Evolutionary conservation across 2,329 filamentous ascomycete genomes (phyloP), one percentile per base, ranked within the genome.

Genomic region (Ceratocystis cubensis): DNA sequence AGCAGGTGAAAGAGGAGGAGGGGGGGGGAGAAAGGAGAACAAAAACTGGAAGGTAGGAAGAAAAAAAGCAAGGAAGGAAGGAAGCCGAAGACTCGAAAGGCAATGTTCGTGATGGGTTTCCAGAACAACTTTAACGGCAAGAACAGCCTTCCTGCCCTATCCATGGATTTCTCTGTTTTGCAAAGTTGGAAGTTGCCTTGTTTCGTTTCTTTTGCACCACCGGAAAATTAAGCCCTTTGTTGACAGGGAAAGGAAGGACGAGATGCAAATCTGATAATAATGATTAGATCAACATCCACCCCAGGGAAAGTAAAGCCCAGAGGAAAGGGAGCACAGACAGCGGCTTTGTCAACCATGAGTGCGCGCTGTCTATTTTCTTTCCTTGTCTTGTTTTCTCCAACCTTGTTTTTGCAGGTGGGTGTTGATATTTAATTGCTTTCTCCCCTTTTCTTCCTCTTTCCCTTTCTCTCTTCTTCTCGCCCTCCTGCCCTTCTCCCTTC

Each of bases 181-280:
- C 10, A 41, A 13, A 41, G 10, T 13, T 41, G 10, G 1, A 13
- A 41, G 37, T 13, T 41, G 37, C 37, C 0, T 41, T 41, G 37
- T 41, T 41, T 41, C 37, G 10, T 41, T 41, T 41, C 37, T 41
- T 41, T 41, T 41, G 13, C 8, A 41, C 37, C 37, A 13, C 37
- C 37, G 37, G 10, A 41, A 41, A 41, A 41, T 41, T 41, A 41
- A 15, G 10, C 37, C 37, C 37, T 41, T 41, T 41, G 37, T 41
- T 41, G 45, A 48, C 45, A 20, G 45, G 8, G 22, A 6, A 28
- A 28, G 22, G 25, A 50, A 10, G 48, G 22, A 28, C 20, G 5
- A 20, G 13, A 59, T 4, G 56, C 28, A 59, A 30, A 59, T 59
- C 56, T 53, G 56, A 59, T 33, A 33, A 59, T 59, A 33, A 59